These are phyloP conservation scores for Starmerella davenportii DNA, from an alignment of 805 yeast species.

Conservation along the genomic window DNA sequence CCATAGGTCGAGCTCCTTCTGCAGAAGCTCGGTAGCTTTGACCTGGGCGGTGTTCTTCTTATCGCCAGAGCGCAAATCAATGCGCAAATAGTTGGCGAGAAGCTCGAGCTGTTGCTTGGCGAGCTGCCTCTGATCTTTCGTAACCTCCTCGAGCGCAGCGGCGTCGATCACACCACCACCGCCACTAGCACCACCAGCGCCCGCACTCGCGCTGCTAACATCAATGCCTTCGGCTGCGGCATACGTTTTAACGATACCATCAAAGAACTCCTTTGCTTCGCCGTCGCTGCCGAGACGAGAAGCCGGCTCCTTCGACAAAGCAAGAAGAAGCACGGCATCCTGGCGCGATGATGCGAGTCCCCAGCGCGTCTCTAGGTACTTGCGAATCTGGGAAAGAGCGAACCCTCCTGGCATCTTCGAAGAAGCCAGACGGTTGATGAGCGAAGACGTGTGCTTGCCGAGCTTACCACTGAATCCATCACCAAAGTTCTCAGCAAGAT, in stretches of 20 bases:
- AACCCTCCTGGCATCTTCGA: conserved; percentile 99
- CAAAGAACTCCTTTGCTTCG: conserved; percentile 84
- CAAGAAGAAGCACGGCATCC: conserved; percentile 68
- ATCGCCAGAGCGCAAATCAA: conserved; percentile 82
- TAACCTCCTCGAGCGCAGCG: conserved; percentile 77
- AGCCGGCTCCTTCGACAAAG: conserved; percentile 81
- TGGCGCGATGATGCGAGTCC: conserved; percentile 90
- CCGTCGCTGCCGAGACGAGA: conserved; percentile 67
- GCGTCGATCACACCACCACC: conserved; percentile 78
- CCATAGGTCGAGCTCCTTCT: conserved; percentile 82
- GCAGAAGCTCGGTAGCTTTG: conserved; percentile 67
- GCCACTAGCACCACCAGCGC: conserved; percentile 32
- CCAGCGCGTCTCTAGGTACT: conserved; percentile 78
- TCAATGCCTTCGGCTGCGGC: conserved; percentile 70
- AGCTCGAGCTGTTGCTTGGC: conserved; percentile 78
- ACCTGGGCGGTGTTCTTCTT: conserved; percentile 67
- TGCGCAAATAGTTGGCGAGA: conserved; percentile 82
- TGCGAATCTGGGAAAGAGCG: conserved; percentile 78
- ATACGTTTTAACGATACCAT: conserved; percentile 62
- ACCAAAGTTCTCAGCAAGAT: conserved; percentile 89
- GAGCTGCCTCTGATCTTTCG: conserved; percentile 49
- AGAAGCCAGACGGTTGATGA: conserved; percentile 78
- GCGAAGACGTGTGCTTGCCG: conserved; percentile 84
- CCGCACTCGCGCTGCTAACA: conserved; percentile 41
- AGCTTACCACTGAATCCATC: conserved; percentile 72